Evolutionary conservation across 139 green algal genomes (phyloP), one percentile per base, ranked within the genome.

Genomic region (Picocystis salinarum): DNA sequence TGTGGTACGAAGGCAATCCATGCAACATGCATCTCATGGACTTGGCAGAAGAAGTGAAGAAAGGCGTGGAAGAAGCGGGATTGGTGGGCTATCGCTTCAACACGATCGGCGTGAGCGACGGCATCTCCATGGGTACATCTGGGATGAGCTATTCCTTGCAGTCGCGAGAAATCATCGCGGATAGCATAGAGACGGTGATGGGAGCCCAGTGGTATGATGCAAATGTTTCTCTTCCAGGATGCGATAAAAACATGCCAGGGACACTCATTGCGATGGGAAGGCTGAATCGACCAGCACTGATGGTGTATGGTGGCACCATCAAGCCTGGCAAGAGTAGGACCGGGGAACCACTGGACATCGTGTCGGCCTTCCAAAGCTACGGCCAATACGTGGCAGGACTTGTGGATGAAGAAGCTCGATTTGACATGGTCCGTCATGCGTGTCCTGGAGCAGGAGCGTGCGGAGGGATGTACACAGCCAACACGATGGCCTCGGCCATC

Each of bases 11-110:
- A 61, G 86, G 86, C 56, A 98, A 98, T 68, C 76, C 88, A 27
- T 98, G 88, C 83, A 98, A 98, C 73, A 98, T 94, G 84, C 88
- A 98, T 69, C 72, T 98, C 19, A 74, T 93, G 58, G 67, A 86
- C 52, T 65, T 98, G 40, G 79, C 79, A 2, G 71, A 66, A 3
- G 71, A 90, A 34, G 86, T 97, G 15, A 94, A 94, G 67, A 50
- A 60, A n/a, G 87, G 87, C 31, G 77, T 95, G 30, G 18, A 61
- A 31, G 70, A 73, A 4, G 69, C 66, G 1, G 78, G 77, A 37
- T 57, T 97, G 75, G 80, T 97, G 13, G 79, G 75, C 34, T 85
- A 79, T 57, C 61, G 84, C 13, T 75, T 75, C 50, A 75, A 75
- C 58, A 74, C 64, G 17, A 59, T 74, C 33, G 77, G 93, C 30